Conservation (phyloP, 352 stramenopile genomes). For the Phytophthora cryptogea region DNA sequence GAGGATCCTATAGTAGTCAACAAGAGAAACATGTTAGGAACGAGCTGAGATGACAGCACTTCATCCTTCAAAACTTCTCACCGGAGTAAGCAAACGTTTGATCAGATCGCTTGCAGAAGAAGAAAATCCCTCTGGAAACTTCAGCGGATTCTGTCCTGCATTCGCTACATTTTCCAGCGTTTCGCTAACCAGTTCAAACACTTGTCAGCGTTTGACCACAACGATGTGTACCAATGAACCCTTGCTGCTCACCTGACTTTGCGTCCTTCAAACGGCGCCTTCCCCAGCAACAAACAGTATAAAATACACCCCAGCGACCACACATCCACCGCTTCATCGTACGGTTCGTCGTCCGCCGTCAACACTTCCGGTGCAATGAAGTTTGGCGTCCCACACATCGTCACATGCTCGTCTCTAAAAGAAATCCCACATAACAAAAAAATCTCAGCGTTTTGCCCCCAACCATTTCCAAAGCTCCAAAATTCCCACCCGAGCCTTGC, state of each 20-base stretch:
- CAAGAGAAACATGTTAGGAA: constrained; percentile 1
- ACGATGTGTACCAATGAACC: background rate
- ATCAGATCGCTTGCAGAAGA: constrained; percentile 62
- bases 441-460: background rate
- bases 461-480: background rate
- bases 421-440: background rate
- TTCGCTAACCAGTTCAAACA: constrained; percentile 37
- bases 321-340: constrained; percentile 71
- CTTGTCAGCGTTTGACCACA: background rate
- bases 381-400: constrained; percentile 83
- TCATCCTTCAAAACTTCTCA: constrained; percentile 16
- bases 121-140: constrained; percentile 61
- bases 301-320: constrained; percentile 87
- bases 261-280: constrained; percentile 72
- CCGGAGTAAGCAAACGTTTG: constrained; percentile 56
- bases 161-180: constrained; percentile 76
- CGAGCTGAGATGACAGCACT: background rate
- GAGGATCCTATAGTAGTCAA: constrained; percentile 41
- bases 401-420: constrained; percentile 57
- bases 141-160: constrained; percentile 40
- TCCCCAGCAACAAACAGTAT: constrained; percentile 67
- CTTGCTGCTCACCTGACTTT: constrained; percentile 56
- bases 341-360: constrained; percentile 38
- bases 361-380: constrained; percentile 84
- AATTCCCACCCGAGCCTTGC: constrained; percentile 47